Evolutionary conservation across 2,329 filamentous ascomycete genomes (phyloP).

Genomic region (Botrytis fabae): DNA sequence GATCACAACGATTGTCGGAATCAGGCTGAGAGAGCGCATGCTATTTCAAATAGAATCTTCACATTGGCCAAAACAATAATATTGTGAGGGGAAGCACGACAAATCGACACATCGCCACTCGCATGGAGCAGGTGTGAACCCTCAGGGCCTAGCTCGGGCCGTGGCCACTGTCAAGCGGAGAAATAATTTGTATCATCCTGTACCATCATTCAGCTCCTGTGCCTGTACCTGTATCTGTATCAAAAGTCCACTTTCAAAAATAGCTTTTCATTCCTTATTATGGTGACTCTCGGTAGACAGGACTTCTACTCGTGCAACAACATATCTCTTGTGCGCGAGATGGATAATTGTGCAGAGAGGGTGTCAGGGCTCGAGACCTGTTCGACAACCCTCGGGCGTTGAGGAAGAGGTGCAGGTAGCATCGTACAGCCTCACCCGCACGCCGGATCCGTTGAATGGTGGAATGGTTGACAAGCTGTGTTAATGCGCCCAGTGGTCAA

Average conservation of each 20-base stretch:
- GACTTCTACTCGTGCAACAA: background rate
- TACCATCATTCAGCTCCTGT: background rate
- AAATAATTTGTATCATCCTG: slow-evolving; percentile 8
- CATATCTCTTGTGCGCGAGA: background rate
- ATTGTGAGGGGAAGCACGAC: background rate
- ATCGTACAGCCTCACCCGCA: background rate
- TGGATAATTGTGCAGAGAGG: background rate
- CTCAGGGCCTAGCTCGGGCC: slow-evolving; percentile 11
- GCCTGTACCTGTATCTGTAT: background rate
- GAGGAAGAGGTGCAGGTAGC: background rate
- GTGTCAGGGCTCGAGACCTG: background rate
- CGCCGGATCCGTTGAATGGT: background rate
- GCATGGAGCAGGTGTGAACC: slow-evolving; percentile 4
- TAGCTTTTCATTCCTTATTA: background rate
- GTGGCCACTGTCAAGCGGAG: slow-evolving; percentile 3
- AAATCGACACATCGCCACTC: background rate
- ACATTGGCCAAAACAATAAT: background rate
- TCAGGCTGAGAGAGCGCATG: background rate
- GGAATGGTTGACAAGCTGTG: background rate
- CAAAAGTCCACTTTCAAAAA: slow-evolving; percentile 4
- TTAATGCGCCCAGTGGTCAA: background rate
- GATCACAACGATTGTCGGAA: background rate
- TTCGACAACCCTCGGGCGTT: background rate
- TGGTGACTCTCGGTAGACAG: background rate
- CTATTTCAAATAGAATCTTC: background rate